Evolutionary conservation across 176 grass and related monocot species (phyloP).

Genomic region (Oryza australiensis): DNA sequence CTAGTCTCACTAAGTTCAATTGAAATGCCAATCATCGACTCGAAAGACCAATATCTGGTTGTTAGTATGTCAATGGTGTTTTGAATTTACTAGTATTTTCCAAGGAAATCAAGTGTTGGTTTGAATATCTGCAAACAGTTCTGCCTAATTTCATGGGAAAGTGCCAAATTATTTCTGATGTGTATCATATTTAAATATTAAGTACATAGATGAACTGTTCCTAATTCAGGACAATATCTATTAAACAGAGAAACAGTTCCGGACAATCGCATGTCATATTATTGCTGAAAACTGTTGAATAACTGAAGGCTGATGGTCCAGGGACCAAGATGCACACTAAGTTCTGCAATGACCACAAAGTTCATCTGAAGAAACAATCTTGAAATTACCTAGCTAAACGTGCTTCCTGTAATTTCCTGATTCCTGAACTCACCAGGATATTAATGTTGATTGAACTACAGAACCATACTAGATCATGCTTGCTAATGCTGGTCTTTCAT

Average conservation of each 20-base stretch:
- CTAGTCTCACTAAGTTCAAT: not conserved
- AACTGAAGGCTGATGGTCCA: not conserved
- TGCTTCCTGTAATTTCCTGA: not conserved
- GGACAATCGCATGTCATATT: not conserved
- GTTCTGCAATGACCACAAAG: not conserved
- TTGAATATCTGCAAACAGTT: not conserved
- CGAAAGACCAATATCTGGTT: slow-evolving; percentile 11
- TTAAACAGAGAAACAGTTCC: not conserved
- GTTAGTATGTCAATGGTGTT: slow-evolving; percentile 11
- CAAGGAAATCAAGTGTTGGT: not conserved
- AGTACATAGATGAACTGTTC: not conserved
- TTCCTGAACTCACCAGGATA: not conserved
- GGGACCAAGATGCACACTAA: not conserved
- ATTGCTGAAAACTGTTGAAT: not conserved
- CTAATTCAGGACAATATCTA: not conserved
- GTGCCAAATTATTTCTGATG: not conserved
- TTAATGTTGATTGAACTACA: not conserved
- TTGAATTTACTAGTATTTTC: slow-evolving; percentile 12
- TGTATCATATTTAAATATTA: not conserved
- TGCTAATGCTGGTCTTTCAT: not conserved
- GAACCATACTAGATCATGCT: not conserved
- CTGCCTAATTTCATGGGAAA: not conserved
- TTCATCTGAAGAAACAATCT: not conserved
- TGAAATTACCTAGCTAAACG: not conserved
- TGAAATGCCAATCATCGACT: not conserved